Evolutionary conservation across 352 stramenopile species (phyloP).

Genomic region (Phytopythium aichiense): DNA sequence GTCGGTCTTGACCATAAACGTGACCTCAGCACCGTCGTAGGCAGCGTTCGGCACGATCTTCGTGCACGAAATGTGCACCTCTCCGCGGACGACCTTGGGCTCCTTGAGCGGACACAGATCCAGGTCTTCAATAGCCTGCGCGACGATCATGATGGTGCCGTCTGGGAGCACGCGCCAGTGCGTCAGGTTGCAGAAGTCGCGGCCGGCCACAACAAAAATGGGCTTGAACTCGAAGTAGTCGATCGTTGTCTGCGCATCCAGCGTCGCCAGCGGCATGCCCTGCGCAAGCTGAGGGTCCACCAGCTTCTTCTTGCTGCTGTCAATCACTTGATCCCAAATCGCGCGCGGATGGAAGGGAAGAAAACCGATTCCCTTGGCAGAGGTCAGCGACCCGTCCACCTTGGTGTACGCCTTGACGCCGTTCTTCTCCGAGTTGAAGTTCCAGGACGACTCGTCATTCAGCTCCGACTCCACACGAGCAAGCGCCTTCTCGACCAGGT

Average conservation of each 20-base stretch:
- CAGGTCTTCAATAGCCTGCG: constrained; percentile 57
- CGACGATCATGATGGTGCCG: constrained; percentile 67
- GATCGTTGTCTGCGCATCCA: constrained; percentile 61
- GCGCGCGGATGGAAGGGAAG: constrained; percentile 46
- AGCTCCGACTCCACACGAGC: constrained; percentile 52
- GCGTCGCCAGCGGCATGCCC: constrained; percentile 28
- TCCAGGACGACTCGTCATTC: constrained; percentile 53
- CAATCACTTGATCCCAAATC: constrained; percentile 50
- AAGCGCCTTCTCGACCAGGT: constrained; percentile 54
- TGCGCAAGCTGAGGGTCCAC: constrained; percentile 57
- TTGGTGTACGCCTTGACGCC: constrained; percentile 67
- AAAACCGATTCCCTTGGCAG: constrained; percentile 47
- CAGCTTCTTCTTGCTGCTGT: constrained; percentile 40
- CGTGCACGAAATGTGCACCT: constrained; percentile 60
- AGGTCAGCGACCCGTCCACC: constrained; percentile 59
- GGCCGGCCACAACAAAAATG: constrained; percentile 66
- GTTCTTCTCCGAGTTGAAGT: constrained; percentile 66
- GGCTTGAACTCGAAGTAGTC: constrained; percentile 81
- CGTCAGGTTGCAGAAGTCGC: constrained; percentile 67
- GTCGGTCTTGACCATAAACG: constrained; percentile 70
- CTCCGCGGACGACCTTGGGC: constrained; percentile 59
- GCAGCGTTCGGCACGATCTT: constrained; percentile 60
- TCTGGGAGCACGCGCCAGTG: constrained; percentile 65
- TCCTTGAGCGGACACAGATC: constrained; percentile 57
- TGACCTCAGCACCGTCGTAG: constrained; percentile 55